A percentile compares a stretch with the other conserved stretches of the same genome.
phyloP scores from a whole-genome alignment of 1,284 basidiomycete species.

The Moesziomyces aphidis region DNA sequence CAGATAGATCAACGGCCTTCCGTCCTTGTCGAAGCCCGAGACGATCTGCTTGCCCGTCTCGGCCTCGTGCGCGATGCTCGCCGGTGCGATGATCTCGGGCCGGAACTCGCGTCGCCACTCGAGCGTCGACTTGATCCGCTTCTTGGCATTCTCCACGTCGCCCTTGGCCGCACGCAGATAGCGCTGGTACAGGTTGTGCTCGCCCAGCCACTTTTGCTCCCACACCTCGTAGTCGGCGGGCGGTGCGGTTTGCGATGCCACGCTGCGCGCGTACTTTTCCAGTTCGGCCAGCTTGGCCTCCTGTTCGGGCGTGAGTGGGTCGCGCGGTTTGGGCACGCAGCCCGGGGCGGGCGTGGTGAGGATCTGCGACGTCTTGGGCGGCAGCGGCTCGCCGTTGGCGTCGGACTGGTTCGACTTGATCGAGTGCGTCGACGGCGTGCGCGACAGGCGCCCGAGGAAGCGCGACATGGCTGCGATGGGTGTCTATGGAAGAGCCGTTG shows the following conservation, averaged over 20 bases:
- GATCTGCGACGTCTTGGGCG: constrained; percentile 36
- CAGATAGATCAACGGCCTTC: constrained; percentile 63
- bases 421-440: constrained; percentile 37
- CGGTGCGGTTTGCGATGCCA: constrained; percentile 16
- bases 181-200: constrained; percentile 51
- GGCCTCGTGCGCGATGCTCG: constrained; percentile 54
- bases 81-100: constrained; percentile 63
- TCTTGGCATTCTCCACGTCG: constrained; percentile 60
- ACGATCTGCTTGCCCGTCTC: constrained; percentile 64
- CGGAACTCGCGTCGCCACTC: constrained; percentile 62
- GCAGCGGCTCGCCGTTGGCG: constrained; percentile 21
- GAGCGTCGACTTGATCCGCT: constrained; percentile 58
- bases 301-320: constrained; percentile 27
- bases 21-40: constrained; percentile 60
- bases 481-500: no score
- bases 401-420: constrained; percentile 25
- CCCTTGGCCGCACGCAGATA: constrained; percentile 61
- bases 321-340: constrained; percentile 15
- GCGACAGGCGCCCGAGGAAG: constrained; percentile 34
- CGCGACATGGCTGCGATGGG: constrained; percentile 25
- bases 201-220: constrained; percentile 53
- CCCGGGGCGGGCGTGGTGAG: constrained; percentile 34
- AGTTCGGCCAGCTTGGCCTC: constrained; percentile 33
- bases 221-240: constrained; percentile 46
- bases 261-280: constrained; percentile 20